Conservation (phyloP, 2,329 filamentous ascomycete genomes). For the Aspergillaceae sp. region DNA sequence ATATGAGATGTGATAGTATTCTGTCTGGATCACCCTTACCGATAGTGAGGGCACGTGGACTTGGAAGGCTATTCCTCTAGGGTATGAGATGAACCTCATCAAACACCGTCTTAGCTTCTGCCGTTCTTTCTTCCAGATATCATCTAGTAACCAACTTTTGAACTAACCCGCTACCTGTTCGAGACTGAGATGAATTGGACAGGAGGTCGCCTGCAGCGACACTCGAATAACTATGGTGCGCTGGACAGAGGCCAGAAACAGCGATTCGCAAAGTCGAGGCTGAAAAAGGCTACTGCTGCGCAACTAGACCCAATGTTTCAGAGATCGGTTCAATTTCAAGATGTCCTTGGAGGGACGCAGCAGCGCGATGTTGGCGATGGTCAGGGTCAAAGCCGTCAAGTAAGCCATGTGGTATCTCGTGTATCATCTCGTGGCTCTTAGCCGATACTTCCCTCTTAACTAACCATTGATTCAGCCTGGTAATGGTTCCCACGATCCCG, state of each 20-base stretch:
- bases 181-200: conserved; percentile 36
- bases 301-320: conserved; percentile 9
- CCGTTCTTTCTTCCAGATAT: neutral
- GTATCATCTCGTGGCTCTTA: no score
- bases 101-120: neutral
- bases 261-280: conserved; percentile 25
- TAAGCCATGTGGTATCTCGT: neutral
- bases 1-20: no score
- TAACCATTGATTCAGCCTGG: neutral
- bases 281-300: conserved; percentile 9
- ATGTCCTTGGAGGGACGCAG: neutral
- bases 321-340: conserved; percentile 3
- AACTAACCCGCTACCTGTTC: no score
- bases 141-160: no score
- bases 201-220: conserved; percentile 34
- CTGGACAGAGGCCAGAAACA: conserved; percentile 22
- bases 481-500: neutral
- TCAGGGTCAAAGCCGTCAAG: neutral
- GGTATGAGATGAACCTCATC: no score
- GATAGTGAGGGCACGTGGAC: no score
- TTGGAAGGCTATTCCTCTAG: no score
- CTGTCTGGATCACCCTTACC: no score
- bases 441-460: no score
- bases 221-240: conserved; percentile 19
- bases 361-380: neutral